Evolutionary conservation across 148 eudicot genomes (phyloP).

Genomic region (Arbutus unedo): DNA sequence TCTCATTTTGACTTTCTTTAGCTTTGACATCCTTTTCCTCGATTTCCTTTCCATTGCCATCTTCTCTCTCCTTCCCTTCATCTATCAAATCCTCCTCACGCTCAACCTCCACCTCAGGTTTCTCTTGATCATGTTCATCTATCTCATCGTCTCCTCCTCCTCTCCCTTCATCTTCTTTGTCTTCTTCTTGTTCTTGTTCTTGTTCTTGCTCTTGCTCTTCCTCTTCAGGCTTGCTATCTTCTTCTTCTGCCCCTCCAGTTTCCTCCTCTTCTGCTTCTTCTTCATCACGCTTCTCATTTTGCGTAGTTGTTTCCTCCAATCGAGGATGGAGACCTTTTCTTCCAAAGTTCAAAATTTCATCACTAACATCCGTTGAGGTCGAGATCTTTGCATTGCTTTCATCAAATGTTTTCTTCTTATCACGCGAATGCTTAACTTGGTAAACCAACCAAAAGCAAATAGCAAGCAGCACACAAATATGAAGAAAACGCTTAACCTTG

Average conservation of each 20-base stretch:
- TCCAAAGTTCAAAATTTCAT: constrained; percentile 48
- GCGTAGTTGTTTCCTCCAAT: constrained; percentile 24
- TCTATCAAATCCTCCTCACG: constrained; percentile 42
- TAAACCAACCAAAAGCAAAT: constrained; percentile 85
- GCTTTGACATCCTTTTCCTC: constrained; percentile 34
- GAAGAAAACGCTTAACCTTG: constrained; percentile 67
- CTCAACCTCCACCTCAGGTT: constrained; percentile 36
- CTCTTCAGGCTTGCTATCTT: constrained; percentile 40
- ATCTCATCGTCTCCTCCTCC: constrained; percentile 39
- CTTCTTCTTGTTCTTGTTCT: constrained; percentile 19
- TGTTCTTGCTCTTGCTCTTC: constrained; percentile 25
- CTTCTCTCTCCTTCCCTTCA: constrained; percentile 47
- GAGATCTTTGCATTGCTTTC: constrained; percentile 34
- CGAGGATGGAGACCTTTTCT: constrained; percentile 58
- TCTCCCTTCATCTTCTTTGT: constrained; percentile 24
- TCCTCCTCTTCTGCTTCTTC: constrained; percentile 50
- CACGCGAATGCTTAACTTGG: constrained; percentile 91
- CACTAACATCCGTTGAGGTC: constrained; percentile 8
- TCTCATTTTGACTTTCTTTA: constrained; percentile 32
- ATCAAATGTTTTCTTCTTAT: constrained; percentile 71
- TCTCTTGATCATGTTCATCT: constrained; percentile 37
- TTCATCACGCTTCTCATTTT: constrained; percentile 38
- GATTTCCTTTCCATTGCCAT: constrained; percentile 35
- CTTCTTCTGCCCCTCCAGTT: constrained; percentile 41
- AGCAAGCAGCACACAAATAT: constrained; percentile 71